Evolutionary conservation across 163 green algal species (phyloP).

Genomic region (Chlamydomonas reinhardtii): DNA sequence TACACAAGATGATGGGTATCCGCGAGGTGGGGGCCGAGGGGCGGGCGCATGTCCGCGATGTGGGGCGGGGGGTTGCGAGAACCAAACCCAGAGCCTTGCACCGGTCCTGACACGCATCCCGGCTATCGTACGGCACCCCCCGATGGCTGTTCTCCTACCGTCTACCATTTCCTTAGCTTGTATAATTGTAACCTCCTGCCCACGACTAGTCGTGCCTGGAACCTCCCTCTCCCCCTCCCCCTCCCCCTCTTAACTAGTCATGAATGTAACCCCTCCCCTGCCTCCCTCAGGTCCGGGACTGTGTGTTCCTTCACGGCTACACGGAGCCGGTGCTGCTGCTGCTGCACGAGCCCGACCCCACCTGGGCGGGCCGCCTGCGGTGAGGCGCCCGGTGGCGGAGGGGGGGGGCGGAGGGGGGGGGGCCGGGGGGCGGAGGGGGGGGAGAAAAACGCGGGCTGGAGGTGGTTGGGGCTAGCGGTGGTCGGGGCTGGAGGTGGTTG

Average conservation of each 20-base stretch:
- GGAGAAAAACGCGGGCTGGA: too few species aligned
- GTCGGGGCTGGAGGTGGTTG: too few species aligned
- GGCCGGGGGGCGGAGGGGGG: not conserved
- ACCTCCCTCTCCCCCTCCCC: not conserved
- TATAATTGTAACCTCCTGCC: too few species aligned
- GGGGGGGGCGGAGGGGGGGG: not conserved
- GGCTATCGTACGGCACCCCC: too few species aligned
- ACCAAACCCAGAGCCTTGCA: too few species aligned
- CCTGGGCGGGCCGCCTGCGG: slow-evolving; percentile 79
- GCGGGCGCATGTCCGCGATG: not conserved
- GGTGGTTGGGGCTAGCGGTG: too few species aligned
- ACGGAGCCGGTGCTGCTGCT: slow-evolving; percentile 92
- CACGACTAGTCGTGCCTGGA: not conserved
- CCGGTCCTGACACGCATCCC: too few species aligned
- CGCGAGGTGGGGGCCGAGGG: slow-evolving; percentile 54
- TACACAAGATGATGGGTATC: slow-evolving; percentile 71
- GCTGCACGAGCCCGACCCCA: slow-evolving; percentile 89
- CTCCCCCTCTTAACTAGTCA: too few species aligned
- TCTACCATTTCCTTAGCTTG: too few species aligned
- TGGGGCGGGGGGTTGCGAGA: not conserved
- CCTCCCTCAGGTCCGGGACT: slow-evolving; percentile 71
- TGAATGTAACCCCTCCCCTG: not conserved
- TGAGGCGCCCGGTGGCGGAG: not conserved
- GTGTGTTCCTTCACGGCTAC: slow-evolving; percentile 90
- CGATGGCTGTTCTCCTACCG: too few species aligned